These are phyloP conservation scores for Blastocladiella emersonii DNA, from an alignment of 371 early-diverging fungal genomes.

Conservation along the genomic window DNA sequence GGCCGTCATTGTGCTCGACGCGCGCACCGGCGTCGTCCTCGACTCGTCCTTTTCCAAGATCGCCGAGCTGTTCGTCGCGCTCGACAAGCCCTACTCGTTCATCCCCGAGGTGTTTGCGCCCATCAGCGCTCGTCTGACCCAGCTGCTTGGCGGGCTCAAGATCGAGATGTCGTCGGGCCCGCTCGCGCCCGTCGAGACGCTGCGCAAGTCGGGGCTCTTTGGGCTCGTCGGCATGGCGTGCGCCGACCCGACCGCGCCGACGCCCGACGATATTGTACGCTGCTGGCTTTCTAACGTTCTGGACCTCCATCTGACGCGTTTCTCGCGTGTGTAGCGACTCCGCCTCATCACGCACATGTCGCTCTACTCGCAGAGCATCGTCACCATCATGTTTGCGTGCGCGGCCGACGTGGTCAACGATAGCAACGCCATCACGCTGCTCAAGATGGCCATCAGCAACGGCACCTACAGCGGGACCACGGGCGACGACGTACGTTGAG, in stretches of 20 bases:
- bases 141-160: background rate
- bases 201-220: background rate
- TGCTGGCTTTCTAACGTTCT: background rate
- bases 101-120: background rate
- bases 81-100: background rate
- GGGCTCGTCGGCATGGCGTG: background rate
- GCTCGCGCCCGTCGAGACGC: background rate
- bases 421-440: background rate
- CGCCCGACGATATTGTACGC: background rate
- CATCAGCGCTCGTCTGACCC: background rate
- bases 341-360: background rate
- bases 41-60: background rate
- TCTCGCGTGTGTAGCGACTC: background rate
- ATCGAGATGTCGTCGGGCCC: background rate
- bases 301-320: background rate
- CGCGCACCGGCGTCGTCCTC: background rate
- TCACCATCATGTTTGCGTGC: slow-evolving; percentile 1
- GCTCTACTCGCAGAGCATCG: background rate
- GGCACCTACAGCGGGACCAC: background rate
- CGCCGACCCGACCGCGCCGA: background rate
- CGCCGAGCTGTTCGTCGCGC: background rate
- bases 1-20: background rate
- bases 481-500: background rate
- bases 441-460: background rate
- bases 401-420: background rate